A percentile compares a stretch with the other conserved stretches of the same genome.
Conservation (phyloP, 1,139 yeast genomes). For the Pichia sp. region DNA sequence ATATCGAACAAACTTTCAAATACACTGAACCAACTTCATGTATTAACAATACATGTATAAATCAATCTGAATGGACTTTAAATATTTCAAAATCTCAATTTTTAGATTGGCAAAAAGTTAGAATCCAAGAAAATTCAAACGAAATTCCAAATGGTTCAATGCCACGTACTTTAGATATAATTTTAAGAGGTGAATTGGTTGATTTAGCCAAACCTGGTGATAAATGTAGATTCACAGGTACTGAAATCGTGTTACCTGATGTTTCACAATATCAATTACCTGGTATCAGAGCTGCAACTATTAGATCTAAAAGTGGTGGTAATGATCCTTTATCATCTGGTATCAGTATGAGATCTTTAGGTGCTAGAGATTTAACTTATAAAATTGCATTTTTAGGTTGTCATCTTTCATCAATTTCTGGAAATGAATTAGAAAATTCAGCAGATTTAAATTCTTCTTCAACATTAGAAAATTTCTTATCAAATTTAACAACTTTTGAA, state of each 20-base stretch:
- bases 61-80: slow-evolving; percentile 80
- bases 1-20: slow-evolving; percentile 87
- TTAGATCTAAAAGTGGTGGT: slow-evolving; percentile 44
- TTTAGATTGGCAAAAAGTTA: slow-evolving; percentile 94
- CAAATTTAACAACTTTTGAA: slow-evolving; percentile 75
- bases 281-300: slow-evolving; percentile 84
- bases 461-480: slow-evolving; percentile 70
- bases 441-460: slow-evolving; percentile 26
- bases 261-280: slow-evolving; percentile 94
- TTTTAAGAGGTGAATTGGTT: slow-evolving; percentile 88
- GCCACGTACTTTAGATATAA: slow-evolving; percentile 96
- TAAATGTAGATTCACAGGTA: slow-evolving; percentile 89
- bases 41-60: slow-evolving; percentile 79
- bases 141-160: slow-evolving; percentile 98
- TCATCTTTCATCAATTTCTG: slow-evolving; percentile 62
- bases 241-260: slow-evolving; percentile 94
- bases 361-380: slow-evolving; percentile 91
- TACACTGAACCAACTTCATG: slow-evolving; percentile 95
- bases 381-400: slow-evolving; percentile 88
- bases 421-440: slow-evolving; percentile 41
- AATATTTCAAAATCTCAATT: slow-evolving; percentile 80
- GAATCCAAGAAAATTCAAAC: slow-evolving; percentile 90
- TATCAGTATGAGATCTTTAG: slow-evolving; percentile 72
- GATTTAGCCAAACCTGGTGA: slow-evolving; percentile 98
- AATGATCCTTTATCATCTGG: slow-evolving; percentile 78